These are phyloP conservation scores for Ceratobasidium sp. DNA, from an alignment of 1,284 basidiomycete genomes.

Conservation along the genomic window DNA sequence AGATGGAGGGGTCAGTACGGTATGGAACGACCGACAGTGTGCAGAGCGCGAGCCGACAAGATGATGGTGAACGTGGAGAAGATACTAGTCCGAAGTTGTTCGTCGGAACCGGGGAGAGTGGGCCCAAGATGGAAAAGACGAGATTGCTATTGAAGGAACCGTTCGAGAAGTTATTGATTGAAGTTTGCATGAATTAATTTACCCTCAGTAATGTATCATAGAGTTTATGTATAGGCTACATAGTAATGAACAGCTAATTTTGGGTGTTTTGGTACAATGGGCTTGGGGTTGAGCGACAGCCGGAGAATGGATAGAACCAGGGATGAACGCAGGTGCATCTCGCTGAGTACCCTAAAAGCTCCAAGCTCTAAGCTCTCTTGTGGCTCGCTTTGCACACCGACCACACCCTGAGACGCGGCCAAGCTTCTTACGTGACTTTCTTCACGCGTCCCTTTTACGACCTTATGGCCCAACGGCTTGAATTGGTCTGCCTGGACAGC, in stretches of 20 bases:
- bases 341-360: no score
- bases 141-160: background rate
- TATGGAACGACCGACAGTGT: constrained; percentile 34
- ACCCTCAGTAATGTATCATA: constrained; percentile 8
- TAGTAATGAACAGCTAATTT: background rate
- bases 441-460: no score
- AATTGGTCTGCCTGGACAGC: no score
- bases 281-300: no score
- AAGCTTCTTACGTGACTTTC: no score
- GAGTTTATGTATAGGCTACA: background rate
- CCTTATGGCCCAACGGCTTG: no score
- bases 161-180: constrained; percentile 24
- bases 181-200: constrained; percentile 29
- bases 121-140: constrained; percentile 10
- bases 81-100: constrained; percentile 4
- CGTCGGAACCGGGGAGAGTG: constrained; percentile 28
- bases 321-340: no score
- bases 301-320: no score
- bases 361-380: no score
- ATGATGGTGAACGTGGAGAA: constrained; percentile 23
- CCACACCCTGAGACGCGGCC: no score
- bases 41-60: constrained; percentile 14
- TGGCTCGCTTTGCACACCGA: no score
- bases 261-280: no score
- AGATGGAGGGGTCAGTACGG: constrained; percentile 30